Percentiles rank a stretch among this genome's conserved stretches.
These are phyloP conservation scores for Cystobasidium slooffiae DNA, from an alignment of 1,284 basidiomycete genomes.

Conservation along the genomic window DNA sequence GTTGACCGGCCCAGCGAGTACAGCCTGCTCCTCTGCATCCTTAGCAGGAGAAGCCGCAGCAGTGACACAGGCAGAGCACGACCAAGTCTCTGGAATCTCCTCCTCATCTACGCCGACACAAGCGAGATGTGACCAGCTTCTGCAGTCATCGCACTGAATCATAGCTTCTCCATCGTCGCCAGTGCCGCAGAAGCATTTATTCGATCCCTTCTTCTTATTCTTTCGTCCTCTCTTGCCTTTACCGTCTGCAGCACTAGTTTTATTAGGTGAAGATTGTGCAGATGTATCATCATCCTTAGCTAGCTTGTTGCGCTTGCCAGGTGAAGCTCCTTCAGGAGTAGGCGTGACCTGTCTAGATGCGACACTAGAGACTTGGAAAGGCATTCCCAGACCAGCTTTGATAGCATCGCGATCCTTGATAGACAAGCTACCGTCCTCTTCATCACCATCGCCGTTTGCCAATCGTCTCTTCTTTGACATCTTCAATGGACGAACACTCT, in stretches of 20 bases:
- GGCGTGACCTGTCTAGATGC: constrained; percentile 2
- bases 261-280: neutral
- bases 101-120: constrained; percentile 45
- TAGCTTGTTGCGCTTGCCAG: constrained; percentile 15
- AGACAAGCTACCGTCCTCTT: neutral
- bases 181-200: constrained; percentile 35
- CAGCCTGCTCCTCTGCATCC: neutral
- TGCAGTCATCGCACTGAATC: constrained; percentile 49
- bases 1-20: no score
- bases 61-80: constrained; percentile 45
- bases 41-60: neutral
- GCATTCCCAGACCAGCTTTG: constrained; percentile 23
- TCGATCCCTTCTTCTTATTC: constrained; percentile 42
- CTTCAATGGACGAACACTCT: constrained; percentile 30
- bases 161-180: constrained; percentile 45
- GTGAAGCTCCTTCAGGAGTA: constrained; percentile 8
- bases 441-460: constrained; percentile 1
- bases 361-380: constrained; percentile 14
- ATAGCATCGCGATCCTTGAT: constrained; percentile 13
- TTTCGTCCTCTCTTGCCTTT: constrained; percentile 22
- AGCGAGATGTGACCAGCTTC: constrained; percentile 47
- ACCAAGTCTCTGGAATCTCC: constrained; percentile 46
- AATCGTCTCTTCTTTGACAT: constrained; percentile 32
- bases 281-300: neutral
- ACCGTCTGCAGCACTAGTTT: neutral